phyloP scores from a whole-genome alignment of 345 rosid species.

The Eucalyptus cloeziana region DNA sequence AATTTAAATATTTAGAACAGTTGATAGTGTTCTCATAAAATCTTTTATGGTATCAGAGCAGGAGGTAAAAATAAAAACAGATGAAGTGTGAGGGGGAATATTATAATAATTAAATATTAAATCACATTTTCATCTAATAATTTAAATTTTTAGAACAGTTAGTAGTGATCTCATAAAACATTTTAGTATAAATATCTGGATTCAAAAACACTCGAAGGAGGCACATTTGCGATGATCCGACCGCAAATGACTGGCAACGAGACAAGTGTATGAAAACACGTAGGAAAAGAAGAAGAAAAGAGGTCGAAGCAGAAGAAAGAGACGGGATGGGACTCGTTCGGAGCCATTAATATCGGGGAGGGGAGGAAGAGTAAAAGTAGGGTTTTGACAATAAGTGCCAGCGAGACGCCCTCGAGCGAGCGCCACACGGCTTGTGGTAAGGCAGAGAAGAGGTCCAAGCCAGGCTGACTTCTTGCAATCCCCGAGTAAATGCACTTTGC shows the following conservation, averaged over 20 bases:
- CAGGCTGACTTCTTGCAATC: not conserved
- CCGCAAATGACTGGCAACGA: not conserved
- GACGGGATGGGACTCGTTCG: not conserved
- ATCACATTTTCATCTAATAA: too few relatives aligned
- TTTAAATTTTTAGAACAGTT: rapidly evolving
- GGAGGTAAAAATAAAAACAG: too few relatives aligned
- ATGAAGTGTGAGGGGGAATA: too few relatives aligned
- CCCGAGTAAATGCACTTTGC: not conserved
- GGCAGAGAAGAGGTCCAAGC: not conserved
- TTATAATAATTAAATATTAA: too few relatives aligned
- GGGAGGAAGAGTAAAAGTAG: not conserved
- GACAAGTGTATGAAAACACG: not conserved
- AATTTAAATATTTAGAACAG: rapidly evolving
- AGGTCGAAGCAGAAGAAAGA: not conserved
- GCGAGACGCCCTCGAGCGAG: not conserved
- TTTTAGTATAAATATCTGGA: rapidly evolving
- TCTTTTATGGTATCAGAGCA: rapidly evolving
- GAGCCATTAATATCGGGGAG: not conserved
- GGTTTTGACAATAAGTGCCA: not conserved
- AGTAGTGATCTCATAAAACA: rapidly evolving
- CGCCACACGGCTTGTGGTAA: not conserved
- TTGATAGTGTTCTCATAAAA: rapidly evolving
- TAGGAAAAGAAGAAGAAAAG: not conserved
- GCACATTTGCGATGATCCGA: not conserved
- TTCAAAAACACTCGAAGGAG: not conserved